Evolutionary conservation across 257 asterid genomes (phyloP), one percentile per base, ranked within the genome.

Genomic region (Penstemon barbatus): DNA sequence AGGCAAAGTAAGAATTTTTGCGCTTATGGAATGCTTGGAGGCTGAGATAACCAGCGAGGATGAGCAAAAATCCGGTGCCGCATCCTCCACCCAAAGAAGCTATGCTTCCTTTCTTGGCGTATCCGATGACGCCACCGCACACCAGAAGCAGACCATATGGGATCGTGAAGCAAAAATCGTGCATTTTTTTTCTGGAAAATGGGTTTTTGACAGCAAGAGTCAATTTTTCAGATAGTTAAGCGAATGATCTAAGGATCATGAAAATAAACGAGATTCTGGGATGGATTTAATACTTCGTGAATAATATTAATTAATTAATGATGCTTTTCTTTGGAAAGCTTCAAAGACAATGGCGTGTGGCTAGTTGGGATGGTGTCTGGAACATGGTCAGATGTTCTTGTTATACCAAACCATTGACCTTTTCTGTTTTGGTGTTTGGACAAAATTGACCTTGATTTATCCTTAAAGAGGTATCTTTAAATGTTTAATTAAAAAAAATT

Each of bases 141-240:
- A 79, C 82, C 79, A 94, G 74, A 49, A 91, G 70, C 71, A 94
- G 61, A 43, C 97, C 99, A 64, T 94, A 94, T 10, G 99, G 99
- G 79, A 91, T 89, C 57, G 99, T 94, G 80, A 94, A 87, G 89
- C 99, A 91, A 66, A 94, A 94, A 82, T 94, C 99, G 67, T 91
- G 99, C 99, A 94, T 93, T 83, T 80, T 77, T 77, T 56, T 39
- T 25, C 33, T 25, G 33, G 52, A 33, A 73, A 37, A 66, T 65
- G 77, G 69, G 63, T 65, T 70, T 63, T 63, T 5, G 5, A 8
- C 2, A 48, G 55, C 33, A 65, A 38, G 13, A 37, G 4, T 6
- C 1, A 51, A 52, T 5, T 46, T 46, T 38, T 48, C 50, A 18
- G 13, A 8, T 8, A 65, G 51, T 4, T 2, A 46, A 19, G 55